Evolutionary conservation across 2,329 filamentous ascomycete genomes (phyloP), one percentile per base, ranked within the genome.

Genomic region (Colletotrichum euphorbiae): DNA sequence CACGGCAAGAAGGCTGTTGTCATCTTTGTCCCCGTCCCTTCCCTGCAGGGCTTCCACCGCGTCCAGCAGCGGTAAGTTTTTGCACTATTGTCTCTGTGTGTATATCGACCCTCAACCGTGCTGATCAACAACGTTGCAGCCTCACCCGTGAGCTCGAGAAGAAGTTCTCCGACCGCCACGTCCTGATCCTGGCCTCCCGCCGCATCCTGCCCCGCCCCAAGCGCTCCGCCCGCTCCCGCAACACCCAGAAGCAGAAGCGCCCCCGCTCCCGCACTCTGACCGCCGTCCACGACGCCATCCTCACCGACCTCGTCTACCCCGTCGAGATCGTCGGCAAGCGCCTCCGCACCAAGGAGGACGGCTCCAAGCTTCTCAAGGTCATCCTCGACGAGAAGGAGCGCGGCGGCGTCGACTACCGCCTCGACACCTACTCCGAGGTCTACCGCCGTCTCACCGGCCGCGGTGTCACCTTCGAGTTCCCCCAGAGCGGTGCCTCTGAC

Each of bases 1-100:
- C 94, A 98, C 89, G 96, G 96, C 91, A 97, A 97, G 91, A 99
- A 98, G 92, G 96, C 96, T 82, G 96, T 99, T 89, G 95, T 97
- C 90, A 97, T 99, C 93, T 99, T 99, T 93, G 96, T 99, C 90
- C 96, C 96, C 83, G 96, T 99, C 84, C 96, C 96, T 86, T 93
- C 97, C 85, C 93, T 99, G 84, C 88, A 91, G 84, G 93, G 93
- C 84, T 99, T 98, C 93, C 96, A 98, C 93, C 94, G 96, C 82
- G 93, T 97, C 83, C 96, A 99, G 91, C 96, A 98, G 89, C 94
- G 96, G 95, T 98, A 94, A 85, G 91, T 84, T 73, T 67, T 21
- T 21, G 21, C 21, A 21, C 21, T 3, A 21, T 54, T 52, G 54
- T 33, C 13, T 42, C 38, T 15, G 43, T 11, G 28, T 51, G 19